A percentile compares a stretch with the other conserved stretches of the same genome.
phyloP scores from a whole-genome alignment of 148 eudicot species.

The Pouteria glomerata region DNA sequence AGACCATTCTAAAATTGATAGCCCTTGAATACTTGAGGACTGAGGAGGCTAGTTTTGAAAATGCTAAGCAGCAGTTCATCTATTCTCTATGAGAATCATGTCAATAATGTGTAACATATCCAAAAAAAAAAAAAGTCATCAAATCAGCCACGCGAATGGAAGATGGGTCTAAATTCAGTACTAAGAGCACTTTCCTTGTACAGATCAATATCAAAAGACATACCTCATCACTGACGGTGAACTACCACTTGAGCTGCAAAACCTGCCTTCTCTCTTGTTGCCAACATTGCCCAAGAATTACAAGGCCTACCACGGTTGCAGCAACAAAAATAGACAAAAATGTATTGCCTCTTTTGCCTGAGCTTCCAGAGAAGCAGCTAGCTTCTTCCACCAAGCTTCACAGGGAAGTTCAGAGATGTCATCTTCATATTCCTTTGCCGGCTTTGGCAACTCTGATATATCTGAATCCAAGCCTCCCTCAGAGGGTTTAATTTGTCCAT shows the following conservation, averaged over 20 bases:
- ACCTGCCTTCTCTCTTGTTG: conserved; percentile 71
- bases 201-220: not conserved
- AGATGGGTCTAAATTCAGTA: too few species aligned
- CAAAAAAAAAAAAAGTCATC: too few species aligned
- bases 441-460: conserved; percentile 19
- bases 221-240: conserved; percentile 60
- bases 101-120: too few species aligned
- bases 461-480: conserved; percentile 32
- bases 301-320: conserved; percentile 94
- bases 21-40: too few species aligned
- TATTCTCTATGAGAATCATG: too few species aligned
- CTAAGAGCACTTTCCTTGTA: not conserved
- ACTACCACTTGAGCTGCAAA: conserved; percentile 63
- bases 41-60: too few species aligned
- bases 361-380: conserved; percentile 51
- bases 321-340: conserved; percentile 79
- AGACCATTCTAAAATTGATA: too few species aligned
- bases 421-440: conserved; percentile 33
- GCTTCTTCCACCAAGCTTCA: conserved; percentile 85
- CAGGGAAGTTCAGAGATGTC: conserved; percentile 56
- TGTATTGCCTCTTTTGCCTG: conserved; percentile 75
- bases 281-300: conserved; percentile 72
- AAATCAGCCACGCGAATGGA: too few species aligned
- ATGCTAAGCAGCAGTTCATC: too few species aligned
- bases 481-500: conserved; percentile 35